Conservation (phyloP, 2,329 filamentous ascomycete species). For the Xylariaceae sp. region DNA sequence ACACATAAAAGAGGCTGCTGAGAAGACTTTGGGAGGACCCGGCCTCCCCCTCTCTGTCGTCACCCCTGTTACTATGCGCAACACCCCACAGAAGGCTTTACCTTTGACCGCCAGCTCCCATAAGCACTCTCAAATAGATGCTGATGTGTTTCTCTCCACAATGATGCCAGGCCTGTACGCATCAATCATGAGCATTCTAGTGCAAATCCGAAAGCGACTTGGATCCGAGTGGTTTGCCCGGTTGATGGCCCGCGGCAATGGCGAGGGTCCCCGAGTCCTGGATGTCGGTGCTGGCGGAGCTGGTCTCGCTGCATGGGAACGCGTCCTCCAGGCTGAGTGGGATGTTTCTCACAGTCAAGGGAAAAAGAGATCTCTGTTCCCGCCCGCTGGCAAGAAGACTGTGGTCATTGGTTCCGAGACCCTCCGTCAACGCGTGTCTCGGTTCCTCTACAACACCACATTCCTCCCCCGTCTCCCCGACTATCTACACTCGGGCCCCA, state of each 20-base stretch:
- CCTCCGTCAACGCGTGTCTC: slow-evolving; percentile 70
- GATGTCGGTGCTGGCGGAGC: slow-evolving; percentile 74
- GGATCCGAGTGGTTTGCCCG: slow-evolving; percentile 67
- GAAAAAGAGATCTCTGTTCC: slow-evolving; percentile 24
- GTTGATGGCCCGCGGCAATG: slow-evolving; percentile 55
- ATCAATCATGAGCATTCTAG: slow-evolving; percentile 61
- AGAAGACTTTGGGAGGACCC: slow-evolving; percentile 70
- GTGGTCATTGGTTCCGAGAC: slow-evolving; percentile 74
- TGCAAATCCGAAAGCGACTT: slow-evolving; percentile 70
- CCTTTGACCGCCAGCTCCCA: slow-evolving; percentile 59
- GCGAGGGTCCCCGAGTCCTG: slow-evolving; percentile 59
- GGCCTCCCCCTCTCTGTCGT: slow-evolving; percentile 73
- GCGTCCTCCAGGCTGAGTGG: slow-evolving; percentile 79
- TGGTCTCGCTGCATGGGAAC: slow-evolving; percentile 70
- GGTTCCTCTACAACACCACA: slow-evolving; percentile 79
- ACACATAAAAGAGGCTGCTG: slow-evolving; percentile 70
- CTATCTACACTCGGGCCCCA: slow-evolving; percentile 64
- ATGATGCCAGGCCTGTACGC: slow-evolving; percentile 70
- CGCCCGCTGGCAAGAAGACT: slow-evolving; percentile 68
- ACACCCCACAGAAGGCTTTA: slow-evolving; percentile 60
- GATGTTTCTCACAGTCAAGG: slow-evolving; percentile 58
- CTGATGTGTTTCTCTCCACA: slow-evolving; percentile 66
- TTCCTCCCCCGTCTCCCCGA: slow-evolving; percentile 92
- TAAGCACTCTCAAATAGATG: slow-evolving; percentile 71
- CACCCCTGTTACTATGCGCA: slow-evolving; percentile 57